Percentiles rank a stretch among this genome's conserved stretches.
phyloP scores from a whole-genome alignment of 78 protist genomes.

The Dictyostelium firmibasis region DNA sequence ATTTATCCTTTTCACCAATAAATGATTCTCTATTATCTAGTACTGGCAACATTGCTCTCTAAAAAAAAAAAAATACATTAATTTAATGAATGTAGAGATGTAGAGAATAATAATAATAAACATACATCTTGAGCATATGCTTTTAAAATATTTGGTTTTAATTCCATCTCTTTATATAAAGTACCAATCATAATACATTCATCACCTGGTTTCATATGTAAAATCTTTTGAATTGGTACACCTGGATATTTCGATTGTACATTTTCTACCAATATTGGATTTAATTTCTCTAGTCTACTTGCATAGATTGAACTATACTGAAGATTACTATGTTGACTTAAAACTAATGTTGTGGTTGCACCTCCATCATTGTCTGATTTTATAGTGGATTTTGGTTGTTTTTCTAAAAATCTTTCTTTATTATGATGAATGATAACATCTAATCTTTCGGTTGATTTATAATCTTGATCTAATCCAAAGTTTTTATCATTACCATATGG shows the following conservation, averaged over 20 bases:
- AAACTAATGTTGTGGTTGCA: not conserved
- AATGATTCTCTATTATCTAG: constrained; percentile 34
- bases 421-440: not conserved
- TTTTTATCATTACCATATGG: not conserved
- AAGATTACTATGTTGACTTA: not conserved
- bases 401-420: constrained; percentile 14
- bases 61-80: not conserved
- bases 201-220: constrained; percentile 66
- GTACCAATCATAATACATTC: constrained; percentile 75
- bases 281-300: constrained; percentile 35
- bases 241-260: not conserved
- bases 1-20: constrained; percentile 24
- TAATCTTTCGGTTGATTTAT: not conserved
- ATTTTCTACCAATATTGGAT: constrained; percentile 12
- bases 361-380: not conserved
- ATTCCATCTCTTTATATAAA: constrained; percentile 75
- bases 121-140: constrained; percentile 63
- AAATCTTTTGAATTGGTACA: constrained; percentile 36
- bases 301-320: constrained; percentile 45
- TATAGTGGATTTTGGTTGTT: not conserved
- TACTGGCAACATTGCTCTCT: constrained; percentile 68
- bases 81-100: too few relatives aligned
- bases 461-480: not conserved
- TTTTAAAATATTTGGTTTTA: constrained; percentile 69
- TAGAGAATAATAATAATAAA: not conserved